phyloP scores from a whole-genome alignment of 768 basidiomycete genomes.

The Boletus vinaceobasis region DNA sequence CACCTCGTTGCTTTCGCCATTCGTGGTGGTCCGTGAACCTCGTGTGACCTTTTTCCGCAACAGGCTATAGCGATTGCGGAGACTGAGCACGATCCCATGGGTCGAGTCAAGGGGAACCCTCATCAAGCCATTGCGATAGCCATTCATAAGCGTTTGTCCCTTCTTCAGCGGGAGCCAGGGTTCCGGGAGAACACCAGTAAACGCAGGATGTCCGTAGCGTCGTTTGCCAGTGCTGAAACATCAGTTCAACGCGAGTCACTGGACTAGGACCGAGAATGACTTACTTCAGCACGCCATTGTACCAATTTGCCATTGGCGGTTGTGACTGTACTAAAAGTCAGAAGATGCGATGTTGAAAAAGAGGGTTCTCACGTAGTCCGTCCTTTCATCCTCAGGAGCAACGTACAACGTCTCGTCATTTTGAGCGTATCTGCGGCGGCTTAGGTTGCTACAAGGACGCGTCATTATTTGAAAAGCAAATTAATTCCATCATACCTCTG shows the following conservation, averaged over 20 bases:
- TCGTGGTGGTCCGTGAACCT: not conserved
- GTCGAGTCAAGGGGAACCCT: conserved; percentile 39
- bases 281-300: conserved; percentile 87
- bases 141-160: conserved; percentile 70
- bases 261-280: conserved; percentile 6
- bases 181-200: conserved; percentile 88
- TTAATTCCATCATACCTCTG: conserved; percentile 57
- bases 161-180: conserved; percentile 94
- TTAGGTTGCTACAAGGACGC: conserved; percentile 62
- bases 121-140: conserved; percentile 33
- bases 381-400: conserved; percentile 89
- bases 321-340: conserved; percentile 60
- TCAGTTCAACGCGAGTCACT: conserved; percentile 1
- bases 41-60: conserved; percentile 36
- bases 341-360: not conserved
- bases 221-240: conserved; percentile 79
- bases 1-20: conserved; percentile 5
- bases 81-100: conserved; percentile 77
- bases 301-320: conserved; percentile 96
- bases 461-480: not conserved
- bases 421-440: conserved; percentile 82
- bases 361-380: conserved; percentile 66
- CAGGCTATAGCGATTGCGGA: conserved; percentile 67
- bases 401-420: conserved; percentile 95
- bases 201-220: conserved; percentile 91